phyloP scores from a whole-genome alignment of 345 rosid genomes.

The Euphorbia lathyris region DNA sequence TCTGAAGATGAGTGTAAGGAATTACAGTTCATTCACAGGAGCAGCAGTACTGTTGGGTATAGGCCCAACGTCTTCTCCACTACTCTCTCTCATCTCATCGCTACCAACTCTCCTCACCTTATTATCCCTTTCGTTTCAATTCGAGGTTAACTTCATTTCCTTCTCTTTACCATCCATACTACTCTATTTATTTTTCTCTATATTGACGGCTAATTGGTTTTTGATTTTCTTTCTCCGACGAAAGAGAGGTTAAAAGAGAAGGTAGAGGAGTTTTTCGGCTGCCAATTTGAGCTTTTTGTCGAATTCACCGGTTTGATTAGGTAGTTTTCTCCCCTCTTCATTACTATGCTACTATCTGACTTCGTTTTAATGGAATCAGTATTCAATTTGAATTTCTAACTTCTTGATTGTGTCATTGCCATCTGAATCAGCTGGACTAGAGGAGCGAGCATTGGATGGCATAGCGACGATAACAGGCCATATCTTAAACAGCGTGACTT shows the following conservation, averaged over 20 bases:
- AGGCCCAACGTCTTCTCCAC: constrained; percentile 89
- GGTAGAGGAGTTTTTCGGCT: constrained; percentile 73
- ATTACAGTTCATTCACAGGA: constrained; percentile 80
- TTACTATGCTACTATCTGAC: neutral
- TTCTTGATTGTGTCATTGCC: neutral
- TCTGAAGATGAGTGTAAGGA: constrained; percentile 68
- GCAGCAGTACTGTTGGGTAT: constrained; percentile 75
- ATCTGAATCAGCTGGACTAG: constrained; percentile 59
- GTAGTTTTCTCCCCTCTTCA: constrained; percentile 22
- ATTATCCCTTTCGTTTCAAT: constrained; percentile 73
- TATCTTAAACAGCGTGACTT: constrained; percentile 82
- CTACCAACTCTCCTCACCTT: constrained; percentile 69
- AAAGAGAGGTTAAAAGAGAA: constrained; percentile 76
- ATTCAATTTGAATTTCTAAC: neutral
- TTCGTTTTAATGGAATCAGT: neutral
- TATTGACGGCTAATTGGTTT: neutral
- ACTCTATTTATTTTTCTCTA: neutral
- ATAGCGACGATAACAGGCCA: constrained; percentile 82
- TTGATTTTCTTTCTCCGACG: constrained; percentile 10
- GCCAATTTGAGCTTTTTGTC: constrained; percentile 69
- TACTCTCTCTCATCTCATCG: constrained; percentile 84
- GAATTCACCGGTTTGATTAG: constrained; percentile 92
- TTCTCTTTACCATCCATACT: neutral
- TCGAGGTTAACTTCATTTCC: constrained; percentile 39
- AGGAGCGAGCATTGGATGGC: constrained; percentile 98